A percentile compares a stretch with the other conserved stretches of the same genome.
These are phyloP conservation scores for Debaryomycetaceae sp. DNA, from an alignment of 1,139 yeast genomes.

Conservation along the genomic window DNA sequence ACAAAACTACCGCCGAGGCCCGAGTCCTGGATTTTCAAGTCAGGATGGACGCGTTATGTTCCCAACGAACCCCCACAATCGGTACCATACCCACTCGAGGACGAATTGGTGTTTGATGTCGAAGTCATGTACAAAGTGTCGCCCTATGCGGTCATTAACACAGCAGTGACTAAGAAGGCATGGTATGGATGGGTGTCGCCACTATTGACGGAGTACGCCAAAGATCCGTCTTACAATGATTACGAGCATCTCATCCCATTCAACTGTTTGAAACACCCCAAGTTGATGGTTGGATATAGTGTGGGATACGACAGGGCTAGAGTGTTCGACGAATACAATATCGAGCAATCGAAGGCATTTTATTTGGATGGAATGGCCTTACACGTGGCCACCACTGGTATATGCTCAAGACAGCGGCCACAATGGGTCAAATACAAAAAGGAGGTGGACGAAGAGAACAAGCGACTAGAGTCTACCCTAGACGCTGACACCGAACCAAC, in stretches of 20 bases:
- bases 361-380: slow-evolving; percentile 89
- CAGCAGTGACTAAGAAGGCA: slow-evolving; percentile 72
- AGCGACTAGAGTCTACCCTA: slow-evolving; percentile 24
- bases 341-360: slow-evolving; percentile 65
- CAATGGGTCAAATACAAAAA: slow-evolving; percentile 64
- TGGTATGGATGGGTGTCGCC: slow-evolving; percentile 99
- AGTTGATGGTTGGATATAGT: slow-evolving; percentile 81
- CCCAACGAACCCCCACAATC: slow-evolving; percentile 45
- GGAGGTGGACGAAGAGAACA: slow-evolving; percentile 15
- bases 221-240: slow-evolving; percentile 35
- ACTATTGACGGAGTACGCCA: slow-evolving; percentile 43
- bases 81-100: slow-evolving; percentile 66
- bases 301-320: slow-evolving; percentile 90
- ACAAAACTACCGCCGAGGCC: slow-evolving; percentile 45
- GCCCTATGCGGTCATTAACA: slow-evolving; percentile 74
- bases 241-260: slow-evolving; percentile 74
- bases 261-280: slow-evolving; percentile 43
- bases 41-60: slow-evolving; percentile 86
- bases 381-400: slow-evolving; percentile 87
- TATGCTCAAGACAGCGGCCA: slow-evolving; percentile 88
- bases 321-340: slow-evolving; percentile 74
- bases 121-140: slow-evolving; percentile 79
- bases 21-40: slow-evolving; percentile 43
- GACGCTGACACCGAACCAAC: slow-evolving; percentile 9
- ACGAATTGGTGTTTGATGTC: slow-evolving; percentile 78